phyloP scores from a whole-genome alignment of 2,329 filamentous ascomycete species.

The Botryotinia convoluta region DNA sequence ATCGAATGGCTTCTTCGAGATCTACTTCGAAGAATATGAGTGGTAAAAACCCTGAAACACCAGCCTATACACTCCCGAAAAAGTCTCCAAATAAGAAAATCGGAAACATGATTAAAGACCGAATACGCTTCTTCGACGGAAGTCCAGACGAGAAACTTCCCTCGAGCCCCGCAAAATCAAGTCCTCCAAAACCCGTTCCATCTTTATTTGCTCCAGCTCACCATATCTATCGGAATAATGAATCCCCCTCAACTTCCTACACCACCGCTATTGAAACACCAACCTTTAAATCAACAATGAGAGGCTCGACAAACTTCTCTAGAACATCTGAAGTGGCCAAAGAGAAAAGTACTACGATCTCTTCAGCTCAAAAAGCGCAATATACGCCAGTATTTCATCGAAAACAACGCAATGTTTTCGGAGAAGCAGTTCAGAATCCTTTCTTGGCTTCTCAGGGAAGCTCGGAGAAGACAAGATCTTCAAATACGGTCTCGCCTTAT shows the following conservation, averaged over 20 bases:
- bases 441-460: slow-evolving; percentile 2
- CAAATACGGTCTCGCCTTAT: slow-evolving; percentile 9
- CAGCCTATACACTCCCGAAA: slow-evolving; percentile 10
- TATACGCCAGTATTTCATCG: slow-evolving; percentile 3
- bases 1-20: not conserved
- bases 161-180: not conserved
- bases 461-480: not conserved
- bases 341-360: not conserved
- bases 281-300: not conserved
- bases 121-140: slow-evolving; percentile 33
- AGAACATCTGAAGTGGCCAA: not conserved
- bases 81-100: slow-evolving; percentile 17
- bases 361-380: not conserved
- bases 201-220: not conserved
- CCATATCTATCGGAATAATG: not conserved
- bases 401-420: slow-evolving; percentile 20
- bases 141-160: slow-evolving; percentile 20
- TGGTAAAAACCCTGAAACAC: not conserved
- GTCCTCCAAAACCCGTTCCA: not conserved
- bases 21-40: not conserved
- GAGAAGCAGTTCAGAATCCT: slow-evolving; percentile 19
- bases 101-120: slow-evolving; percentile 28
- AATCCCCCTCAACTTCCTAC: not conserved
- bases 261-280: not conserved
- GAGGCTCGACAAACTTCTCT: not conserved